Evolutionary conservation across 2,329 filamentous ascomycete genomes (phyloP).

Genomic region (Scedosporium aurantiacum): DNA sequence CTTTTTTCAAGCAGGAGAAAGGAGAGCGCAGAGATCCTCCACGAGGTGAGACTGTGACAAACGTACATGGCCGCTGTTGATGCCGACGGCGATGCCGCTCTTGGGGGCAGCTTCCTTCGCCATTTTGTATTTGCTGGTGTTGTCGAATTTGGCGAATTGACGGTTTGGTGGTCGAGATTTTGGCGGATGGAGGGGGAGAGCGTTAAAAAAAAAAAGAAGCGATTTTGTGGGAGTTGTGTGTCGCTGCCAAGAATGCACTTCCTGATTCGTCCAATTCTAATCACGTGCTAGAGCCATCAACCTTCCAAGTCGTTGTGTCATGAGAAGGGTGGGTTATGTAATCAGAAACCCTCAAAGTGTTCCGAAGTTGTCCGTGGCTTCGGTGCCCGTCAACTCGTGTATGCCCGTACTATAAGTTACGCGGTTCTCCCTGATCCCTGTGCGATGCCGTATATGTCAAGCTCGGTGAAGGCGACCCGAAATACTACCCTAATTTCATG

Average conservation of each 20-base stretch:
- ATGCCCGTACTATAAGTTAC: not conserved
- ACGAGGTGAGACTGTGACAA: slow-evolving; percentile 55
- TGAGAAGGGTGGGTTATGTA: not conserved
- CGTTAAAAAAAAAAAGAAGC: slow-evolving; percentile 1
- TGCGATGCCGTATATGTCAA: not conserved
- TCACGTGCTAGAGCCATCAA: not conserved
- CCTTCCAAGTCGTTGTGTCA: not conserved
- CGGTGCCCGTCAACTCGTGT: not conserved
- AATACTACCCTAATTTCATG: not conserved
- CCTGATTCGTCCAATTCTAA: not conserved
- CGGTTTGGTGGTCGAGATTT: slow-evolving; percentile 18
- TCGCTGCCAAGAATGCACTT: not conserved
- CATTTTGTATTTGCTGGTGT: slow-evolving; percentile 32
- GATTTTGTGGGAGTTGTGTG: slow-evolving; percentile 6
- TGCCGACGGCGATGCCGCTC: slow-evolving; percentile 48
- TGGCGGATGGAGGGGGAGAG: slow-evolving; percentile 8
- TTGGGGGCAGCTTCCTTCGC: slow-evolving; percentile 48
- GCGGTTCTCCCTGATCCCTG: not conserved
- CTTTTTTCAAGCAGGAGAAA: slow-evolving; percentile 11
- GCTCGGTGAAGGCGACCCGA: not conserved
- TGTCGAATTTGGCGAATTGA: slow-evolving; percentile 19
- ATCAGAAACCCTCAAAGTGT: not conserved
- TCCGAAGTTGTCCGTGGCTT: not conserved
- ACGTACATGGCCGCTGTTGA: slow-evolving; percentile 56
- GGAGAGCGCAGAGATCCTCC: slow-evolving; percentile 53